Percentiles rank a stretch among this genome's conserved stretches.
These are phyloP conservation scores for Sarocladium oryzae DNA, from an alignment of 2,329 filamentous ascomycete species.

Conservation along the genomic window DNA sequence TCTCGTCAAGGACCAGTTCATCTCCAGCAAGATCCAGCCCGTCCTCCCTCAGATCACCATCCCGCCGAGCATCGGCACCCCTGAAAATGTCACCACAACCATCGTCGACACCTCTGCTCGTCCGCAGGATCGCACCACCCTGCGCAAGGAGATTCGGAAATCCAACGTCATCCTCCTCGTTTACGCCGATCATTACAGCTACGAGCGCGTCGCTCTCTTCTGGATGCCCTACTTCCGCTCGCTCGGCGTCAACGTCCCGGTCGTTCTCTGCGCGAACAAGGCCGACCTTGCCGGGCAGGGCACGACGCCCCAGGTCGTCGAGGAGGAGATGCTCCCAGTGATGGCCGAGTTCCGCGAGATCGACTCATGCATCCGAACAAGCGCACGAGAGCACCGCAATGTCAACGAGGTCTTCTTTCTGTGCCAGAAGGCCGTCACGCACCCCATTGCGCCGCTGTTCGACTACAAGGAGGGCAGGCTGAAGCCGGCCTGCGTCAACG, in stretches of 20 bases:
- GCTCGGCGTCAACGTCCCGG: constrained; percentile 95
- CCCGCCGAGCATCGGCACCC: constrained; percentile 84
- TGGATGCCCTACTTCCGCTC: constrained; percentile 99
- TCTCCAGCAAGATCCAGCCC: constrained; percentile 89
- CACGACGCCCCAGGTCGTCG: constrained; percentile 75
- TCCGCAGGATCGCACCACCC: constrained; percentile 82
- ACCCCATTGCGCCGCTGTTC: constrained; percentile 92
- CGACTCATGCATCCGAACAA: constrained; percentile 93
- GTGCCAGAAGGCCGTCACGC: constrained; percentile 95
- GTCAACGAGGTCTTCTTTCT: constrained; percentile 96
- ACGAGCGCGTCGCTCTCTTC: constrained; percentile 92
- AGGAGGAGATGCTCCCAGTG: constrained; percentile 96
- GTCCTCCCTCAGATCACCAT: constrained; percentile 94
- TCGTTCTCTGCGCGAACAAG: constrained; percentile 96
- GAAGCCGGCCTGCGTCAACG: constrained; percentile 83
- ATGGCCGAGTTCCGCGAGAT: constrained; percentile 99
- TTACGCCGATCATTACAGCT: constrained; percentile 98
- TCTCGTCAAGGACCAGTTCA: constrained; percentile 94
- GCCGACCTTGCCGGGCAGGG: constrained; percentile 75
- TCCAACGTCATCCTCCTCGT: constrained; percentile 95
- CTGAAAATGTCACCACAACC: constrained; percentile 93
- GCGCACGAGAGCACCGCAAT: constrained; percentile 84
- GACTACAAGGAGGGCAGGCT: constrained; percentile 88
- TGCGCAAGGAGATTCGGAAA: constrained; percentile 92
- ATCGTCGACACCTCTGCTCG: constrained; percentile 96